phyloP scores from a whole-genome alignment of 768 basidiomycete genomes.

The Tylopilus balloui region DNA sequence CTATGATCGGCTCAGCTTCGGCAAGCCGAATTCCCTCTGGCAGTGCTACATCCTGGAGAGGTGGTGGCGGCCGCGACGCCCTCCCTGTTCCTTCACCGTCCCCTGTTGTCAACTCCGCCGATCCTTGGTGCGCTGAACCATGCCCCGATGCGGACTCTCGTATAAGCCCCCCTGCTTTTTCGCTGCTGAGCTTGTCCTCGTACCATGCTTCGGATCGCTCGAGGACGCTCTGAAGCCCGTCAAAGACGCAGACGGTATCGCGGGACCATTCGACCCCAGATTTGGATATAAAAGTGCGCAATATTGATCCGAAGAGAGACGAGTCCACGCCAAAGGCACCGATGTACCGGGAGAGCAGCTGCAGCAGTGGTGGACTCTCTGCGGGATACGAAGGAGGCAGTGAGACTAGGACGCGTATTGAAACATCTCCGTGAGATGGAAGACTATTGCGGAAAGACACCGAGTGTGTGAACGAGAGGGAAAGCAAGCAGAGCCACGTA shows the following conservation, averaged over 20 bases:
- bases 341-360: conserved; percentile 79
- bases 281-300: conserved; percentile 76
- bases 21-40: conserved; percentile 65
- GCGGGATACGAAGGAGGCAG: conserved; percentile 60
- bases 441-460: conserved; percentile 36
- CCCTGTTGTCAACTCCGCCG: conserved; percentile 1
- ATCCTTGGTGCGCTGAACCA: conserved; percentile 11
- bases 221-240: conserved; percentile 73
- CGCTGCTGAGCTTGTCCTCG: conserved; percentile 53
- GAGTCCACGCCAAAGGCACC: conserved; percentile 75
- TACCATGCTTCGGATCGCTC: conserved; percentile 71
- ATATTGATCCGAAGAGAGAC: conserved; percentile 66
- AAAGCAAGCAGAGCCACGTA: conserved; percentile 34
- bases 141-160: conserved; percentile 46
- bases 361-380: conserved; percentile 70
- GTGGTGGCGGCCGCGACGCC: not conserved
- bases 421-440: conserved; percentile 47
- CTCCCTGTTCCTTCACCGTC: conserved; percentile 2
- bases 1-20: conserved; percentile 75
- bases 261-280: conserved; percentile 73
- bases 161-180: conserved; percentile 50
- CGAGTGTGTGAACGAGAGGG: not conserved
- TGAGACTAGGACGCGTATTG: conserved; percentile 54
- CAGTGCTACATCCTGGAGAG: conserved; percentile 26
- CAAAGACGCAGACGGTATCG: conserved; percentile 79